Conservation (phyloP, 139 green algal genomes). For the Chlorella sorokiniana region DNA sequence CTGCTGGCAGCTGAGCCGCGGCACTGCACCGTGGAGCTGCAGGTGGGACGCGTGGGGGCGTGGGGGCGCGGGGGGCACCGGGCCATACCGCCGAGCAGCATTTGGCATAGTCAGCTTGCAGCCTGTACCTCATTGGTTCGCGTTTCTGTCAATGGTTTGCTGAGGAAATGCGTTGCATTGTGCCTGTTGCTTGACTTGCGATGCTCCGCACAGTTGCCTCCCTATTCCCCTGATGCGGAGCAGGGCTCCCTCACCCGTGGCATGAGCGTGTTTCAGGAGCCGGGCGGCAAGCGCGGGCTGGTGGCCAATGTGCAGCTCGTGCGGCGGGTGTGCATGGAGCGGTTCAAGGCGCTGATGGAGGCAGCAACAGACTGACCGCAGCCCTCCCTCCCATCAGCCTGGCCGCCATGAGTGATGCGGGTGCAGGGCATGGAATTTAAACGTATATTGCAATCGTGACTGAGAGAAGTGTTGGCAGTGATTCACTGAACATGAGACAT, state of each 20-base stretch:
- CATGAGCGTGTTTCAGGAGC: constrained; percentile 14
- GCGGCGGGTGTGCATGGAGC: constrained; percentile 1
- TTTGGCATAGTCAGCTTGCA: no score
- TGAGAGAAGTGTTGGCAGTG: no score
- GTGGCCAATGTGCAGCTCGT: background rate
- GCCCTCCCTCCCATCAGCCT: no score
- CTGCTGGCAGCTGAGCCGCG: constrained; percentile 15
- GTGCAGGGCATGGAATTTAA: background rate
- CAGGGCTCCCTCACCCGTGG: constrained; percentile 6
- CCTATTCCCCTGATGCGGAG: no score
- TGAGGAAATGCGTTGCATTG: no score
- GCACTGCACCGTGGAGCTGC: constrained; percentile 36
- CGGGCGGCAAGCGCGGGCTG: background rate
- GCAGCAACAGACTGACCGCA: constrained; percentile 13
- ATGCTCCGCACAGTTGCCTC: background rate
- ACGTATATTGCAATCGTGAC: no score
- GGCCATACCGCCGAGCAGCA: no score
- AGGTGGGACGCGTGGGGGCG: background rate
- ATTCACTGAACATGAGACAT: no score
- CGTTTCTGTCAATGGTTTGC: no score
- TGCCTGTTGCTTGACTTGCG: background rate
- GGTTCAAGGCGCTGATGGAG: background rate
- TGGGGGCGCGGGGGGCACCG: no score
- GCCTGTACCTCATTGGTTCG: no score
- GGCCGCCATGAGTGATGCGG: no score